phyloP scores from a whole-genome alignment of 2,329 filamentous ascomycete species.

The Colletotrichum noveboracense region DNA sequence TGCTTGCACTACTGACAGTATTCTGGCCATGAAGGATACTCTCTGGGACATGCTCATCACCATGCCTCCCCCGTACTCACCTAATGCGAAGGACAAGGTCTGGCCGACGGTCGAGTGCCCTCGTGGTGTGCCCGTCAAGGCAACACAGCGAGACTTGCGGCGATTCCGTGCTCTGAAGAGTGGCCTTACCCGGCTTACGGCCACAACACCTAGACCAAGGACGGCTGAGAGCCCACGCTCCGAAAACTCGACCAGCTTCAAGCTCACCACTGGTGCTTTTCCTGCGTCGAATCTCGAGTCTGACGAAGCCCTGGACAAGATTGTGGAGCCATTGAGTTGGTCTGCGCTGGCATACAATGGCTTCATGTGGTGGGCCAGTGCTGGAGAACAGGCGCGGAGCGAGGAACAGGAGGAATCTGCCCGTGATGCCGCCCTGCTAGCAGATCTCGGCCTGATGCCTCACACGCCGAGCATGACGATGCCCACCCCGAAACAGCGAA shows the following conservation, averaged over 20 bases:
- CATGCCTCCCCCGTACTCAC: constrained; percentile 69
- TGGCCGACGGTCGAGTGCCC: constrained; percentile 81
- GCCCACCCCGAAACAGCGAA: constrained; percentile 23
- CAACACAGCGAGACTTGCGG: constrained; percentile 87
- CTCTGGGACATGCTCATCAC: constrained; percentile 92
- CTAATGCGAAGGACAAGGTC: constrained; percentile 61
- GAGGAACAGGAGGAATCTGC: constrained; percentile 64
- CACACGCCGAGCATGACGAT: constrained; percentile 31
- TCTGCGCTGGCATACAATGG: constrained; percentile 78
- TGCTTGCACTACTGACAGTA: constrained; percentile 94
- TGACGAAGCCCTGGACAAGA: constrained; percentile 56
- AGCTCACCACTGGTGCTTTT: constrained; percentile 20
- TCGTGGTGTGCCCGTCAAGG: constrained; percentile 71
- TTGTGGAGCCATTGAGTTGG: constrained; percentile 71
- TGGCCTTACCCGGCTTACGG: constrained; percentile 60
- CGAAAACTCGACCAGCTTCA: constrained; percentile 26
- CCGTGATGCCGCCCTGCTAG: constrained; percentile 61
- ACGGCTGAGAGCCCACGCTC: constrained; percentile 29
- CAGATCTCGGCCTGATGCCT: constrained; percentile 43
- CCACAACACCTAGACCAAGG: constrained; percentile 14
- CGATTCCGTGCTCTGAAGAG: constrained; percentile 74
- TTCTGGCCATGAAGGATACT: constrained; percentile 82
- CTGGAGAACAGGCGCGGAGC: constrained; percentile 72
- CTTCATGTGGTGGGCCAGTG: constrained; percentile 91
- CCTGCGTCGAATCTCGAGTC: constrained; percentile 34